These are phyloP conservation scores for Hypoxylon sp. DNA, from an alignment of 2,329 filamentous ascomycete species.

Conservation along the genomic window DNA sequence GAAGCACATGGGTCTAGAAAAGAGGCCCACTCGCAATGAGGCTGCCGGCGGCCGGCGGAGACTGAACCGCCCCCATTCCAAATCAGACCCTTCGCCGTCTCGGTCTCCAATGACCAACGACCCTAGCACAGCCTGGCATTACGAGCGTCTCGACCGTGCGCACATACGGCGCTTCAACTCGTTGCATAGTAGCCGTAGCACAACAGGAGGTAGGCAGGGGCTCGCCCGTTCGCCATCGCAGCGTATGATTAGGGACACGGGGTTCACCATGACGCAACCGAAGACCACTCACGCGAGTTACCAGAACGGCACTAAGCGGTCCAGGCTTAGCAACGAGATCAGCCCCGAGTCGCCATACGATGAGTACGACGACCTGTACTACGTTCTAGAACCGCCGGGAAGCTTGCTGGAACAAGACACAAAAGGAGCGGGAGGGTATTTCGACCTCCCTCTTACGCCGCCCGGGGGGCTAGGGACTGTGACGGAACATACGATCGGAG, in stretches of 20 bases:
- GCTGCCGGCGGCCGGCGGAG: conserved; percentile 21
- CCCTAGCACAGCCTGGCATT: conserved; percentile 42
- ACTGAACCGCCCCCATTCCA: conserved; percentile 39
- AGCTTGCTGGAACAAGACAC: conserved; percentile 6
- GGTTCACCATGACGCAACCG: conserved; percentile 36
- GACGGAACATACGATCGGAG: conserved; percentile 28
- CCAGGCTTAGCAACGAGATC: conserved; percentile 19
- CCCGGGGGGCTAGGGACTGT: conserved; percentile 27
- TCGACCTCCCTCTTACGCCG: conserved; percentile 22
- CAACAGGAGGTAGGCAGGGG: conserved; percentile 9
- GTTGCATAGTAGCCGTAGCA: conserved; percentile 23
- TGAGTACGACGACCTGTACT: conserved; percentile 28
- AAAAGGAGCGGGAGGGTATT: conserved; percentile 21
- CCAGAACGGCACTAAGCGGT: conserved; percentile 1
- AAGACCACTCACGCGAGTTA: conserved; percentile 40
- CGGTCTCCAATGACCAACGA: conserved; percentile 22
- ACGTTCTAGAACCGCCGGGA: conserved; percentile 37
- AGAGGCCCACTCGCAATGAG: background rate
- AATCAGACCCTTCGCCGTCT: conserved; percentile 40
- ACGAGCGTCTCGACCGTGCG: conserved; percentile 46
- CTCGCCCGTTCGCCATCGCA: conserved; percentile 28
- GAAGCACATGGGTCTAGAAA: conserved; percentile 37
- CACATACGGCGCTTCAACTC: conserved; percentile 35
- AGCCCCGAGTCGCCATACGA: conserved; percentile 27
- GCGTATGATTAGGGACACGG: conserved; percentile 25